Percentiles rank a stretch among this genome's conserved stretches.
Evolutionary conservation across 495 filamentous ascomycete species (phyloP).

Genomic region (Daldinia concentrica): DNA sequence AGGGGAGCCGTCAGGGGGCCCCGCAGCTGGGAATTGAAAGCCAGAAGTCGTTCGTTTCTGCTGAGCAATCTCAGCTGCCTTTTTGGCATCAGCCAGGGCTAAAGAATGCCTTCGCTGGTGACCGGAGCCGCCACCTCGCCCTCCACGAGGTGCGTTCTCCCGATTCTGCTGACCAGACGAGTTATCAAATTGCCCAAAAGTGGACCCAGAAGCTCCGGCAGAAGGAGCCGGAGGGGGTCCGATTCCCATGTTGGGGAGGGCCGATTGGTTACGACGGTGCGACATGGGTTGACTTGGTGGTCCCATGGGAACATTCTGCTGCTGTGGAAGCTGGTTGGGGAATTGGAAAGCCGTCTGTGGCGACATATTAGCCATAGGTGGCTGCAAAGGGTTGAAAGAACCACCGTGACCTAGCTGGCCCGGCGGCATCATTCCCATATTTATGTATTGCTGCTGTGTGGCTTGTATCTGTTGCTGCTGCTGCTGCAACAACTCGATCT

Average conservation of each 20-base stretch:
- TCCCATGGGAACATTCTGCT: slow-evolving; percentile 73
- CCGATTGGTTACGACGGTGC: slow-evolving; percentile 98
- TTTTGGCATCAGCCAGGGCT: slow-evolving; percentile 94
- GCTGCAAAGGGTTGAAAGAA: slow-evolving; percentile 73
- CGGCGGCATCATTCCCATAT: slow-evolving; percentile 91
- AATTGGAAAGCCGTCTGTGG: slow-evolving; percentile 92
- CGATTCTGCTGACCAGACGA: slow-evolving; percentile 67
- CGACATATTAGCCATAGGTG: slow-evolving; percentile 76
- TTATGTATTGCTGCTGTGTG: slow-evolving; percentile 95
- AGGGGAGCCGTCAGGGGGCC: slow-evolving; percentile 63
- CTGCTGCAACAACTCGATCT: slow-evolving; percentile 96
- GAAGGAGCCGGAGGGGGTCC: slow-evolving; percentile 96
- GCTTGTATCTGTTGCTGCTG: slow-evolving; percentile 98
- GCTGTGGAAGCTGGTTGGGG: slow-evolving; percentile 79
- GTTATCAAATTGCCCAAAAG: slow-evolving; percentile 80
- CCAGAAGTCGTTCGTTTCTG: slow-evolving; percentile 92
- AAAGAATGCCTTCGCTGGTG: slow-evolving; percentile 96
- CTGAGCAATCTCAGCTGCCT: slow-evolving; percentile 95
- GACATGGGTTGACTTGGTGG: slow-evolving; percentile 79
- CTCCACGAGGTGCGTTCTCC: slow-evolving; percentile 78
- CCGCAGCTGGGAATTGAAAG: slow-evolving; percentile 92
- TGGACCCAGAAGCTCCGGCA: slow-evolving; percentile 85
- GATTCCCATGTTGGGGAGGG: slow-evolving; percentile 91
- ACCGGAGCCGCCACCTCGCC: slow-evolving; percentile 79
- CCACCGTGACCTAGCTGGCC: slow-evolving; percentile 77